Base-by-base conservation (phyloP, 148 eudicot species). In the Nepenthes gracilis region DNA sequence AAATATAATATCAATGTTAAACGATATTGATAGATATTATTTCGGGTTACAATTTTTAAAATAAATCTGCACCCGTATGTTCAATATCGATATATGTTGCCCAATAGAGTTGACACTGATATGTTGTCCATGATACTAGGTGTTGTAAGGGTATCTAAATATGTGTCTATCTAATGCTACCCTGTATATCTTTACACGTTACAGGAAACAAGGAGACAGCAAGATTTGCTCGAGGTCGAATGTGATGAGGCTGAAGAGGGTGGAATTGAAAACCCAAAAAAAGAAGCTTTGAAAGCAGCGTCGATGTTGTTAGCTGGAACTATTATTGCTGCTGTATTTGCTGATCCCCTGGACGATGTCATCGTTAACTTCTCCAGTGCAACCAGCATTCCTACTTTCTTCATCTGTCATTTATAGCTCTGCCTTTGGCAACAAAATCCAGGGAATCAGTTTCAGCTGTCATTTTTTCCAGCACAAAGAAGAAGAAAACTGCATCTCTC, bases 291-390 rank as follows among this genome's bases (percentile, higher is more conserved):
- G 10, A 88, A 84, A 70, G 90, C 96, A 33, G 63, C 55, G 34
- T 49, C 77, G 33, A 63, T 72, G 57, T 66, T 90, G 63, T 53
- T 82, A 63, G 60, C 82, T 40, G 95, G 97, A 57, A 74, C 91
- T 47, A 8, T 68, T 33, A 77, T 83, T 58, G 92, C 96, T 49
- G 95, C 87, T 68, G 75, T 68, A 60, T 88, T 88, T 75, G 96
- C 99, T n/a, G 96, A 93, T 73, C 99, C 99, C 32, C 68, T 88
- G 57, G 99, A 84, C 4, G 99, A 88, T 64, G 87, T 89, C 43
- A 89, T 93, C 43, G 85, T 83, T 55, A 70, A 79, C 69, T 93
- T 93, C 73, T 93, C 99, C 2, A 63, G 54, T 48, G 96, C 95
- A 57, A 86, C 96, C 35, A 69, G 89, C 71, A 88, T 93, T 58